Conservation (phyloP, 352 stramenopile species). For the Phytophthora megakarya region DNA sequence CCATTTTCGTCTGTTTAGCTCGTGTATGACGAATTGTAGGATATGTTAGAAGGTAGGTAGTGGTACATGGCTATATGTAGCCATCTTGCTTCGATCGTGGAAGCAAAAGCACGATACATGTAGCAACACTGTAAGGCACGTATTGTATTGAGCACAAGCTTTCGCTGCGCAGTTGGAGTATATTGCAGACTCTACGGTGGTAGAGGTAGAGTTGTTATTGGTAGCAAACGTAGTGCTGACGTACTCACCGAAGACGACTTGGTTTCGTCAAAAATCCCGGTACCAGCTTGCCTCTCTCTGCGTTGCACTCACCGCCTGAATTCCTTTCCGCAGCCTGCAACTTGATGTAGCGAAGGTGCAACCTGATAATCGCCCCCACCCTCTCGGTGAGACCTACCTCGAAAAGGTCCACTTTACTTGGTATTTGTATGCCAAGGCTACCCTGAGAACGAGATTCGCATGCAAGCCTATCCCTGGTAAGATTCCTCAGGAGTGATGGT, state of each 20-base stretch:
- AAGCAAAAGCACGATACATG: too few relatives aligned
- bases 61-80: neutral
- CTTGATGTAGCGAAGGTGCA: conserved; percentile 4
- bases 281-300: neutral
- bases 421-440: conserved; percentile 8
- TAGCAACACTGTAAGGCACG: too few relatives aligned
- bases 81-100: too few relatives aligned
- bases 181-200: too few relatives aligned
- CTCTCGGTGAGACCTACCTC: conserved; percentile 13
- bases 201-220: too few relatives aligned
- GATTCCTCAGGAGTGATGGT: conserved; percentile 4
- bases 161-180: too few relatives aligned
- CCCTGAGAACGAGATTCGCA: conserved; percentile 20
- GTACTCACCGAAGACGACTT: neutral
- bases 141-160: too few relatives aligned
- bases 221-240: neutral
- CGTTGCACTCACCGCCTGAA: neutral
- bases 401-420: neutral
- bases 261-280: neutral
- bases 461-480: conserved; percentile 5
- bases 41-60: conserved; percentile 7
- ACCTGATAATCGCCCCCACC: conserved; percentile 20
- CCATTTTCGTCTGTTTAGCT: conserved; percentile 19
- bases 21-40: conserved; percentile 5
- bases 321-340: neutral